Base-by-base conservation (phyloP, 78 protist species). In the Chrysochromulina parva region DNA sequence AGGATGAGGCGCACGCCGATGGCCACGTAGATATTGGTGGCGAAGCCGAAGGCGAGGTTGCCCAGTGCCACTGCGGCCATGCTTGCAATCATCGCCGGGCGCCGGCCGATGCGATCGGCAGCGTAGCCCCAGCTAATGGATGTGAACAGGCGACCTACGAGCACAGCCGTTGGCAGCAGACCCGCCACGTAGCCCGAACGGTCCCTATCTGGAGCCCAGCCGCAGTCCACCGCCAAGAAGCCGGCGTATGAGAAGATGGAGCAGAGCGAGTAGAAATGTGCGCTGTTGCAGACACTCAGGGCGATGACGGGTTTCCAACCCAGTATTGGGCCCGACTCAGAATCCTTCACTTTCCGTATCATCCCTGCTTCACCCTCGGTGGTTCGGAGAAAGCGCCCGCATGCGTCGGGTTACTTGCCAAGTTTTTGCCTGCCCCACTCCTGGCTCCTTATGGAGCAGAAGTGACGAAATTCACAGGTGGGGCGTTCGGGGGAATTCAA, bases 231-330 rank as follows among this genome's bases (percentile, higher is more conserved):
- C 3, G 59, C 1, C 28, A 76, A 59, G 85, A 52, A 76, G 58
- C 85, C 85, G 14, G 85, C 85, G 58, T 76, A 76, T 28, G 85
- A 48, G 59, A 76, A 76, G 85, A 76, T 76, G 85, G 59, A 52
- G 59, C 59, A 47, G 38, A 76, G 48, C 47, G 60, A 52, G 85
- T 76, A 76, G 85, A 76, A 76, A 28, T 76, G 85, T 38, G 85
- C 85, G 2, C 16, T 52, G 22, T 76, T 1, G 48, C 24, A 2
- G 48, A 76, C 10, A 10, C 59, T 52, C 59, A 76, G 85, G 38
- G 16, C 55, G 62, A 58, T 14, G 62, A 58, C 62, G 62, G 62
- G 62, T 38, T 38, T 38, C 38, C 38, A 38, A 38, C 38, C 38
- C 38, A 38, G 38, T 38, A 38, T 38, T 38, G 38, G 38, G 38